Base-by-base conservation (phyloP, 495 filamentous ascomycete species). In the Penicillium pancosmium region DNA sequence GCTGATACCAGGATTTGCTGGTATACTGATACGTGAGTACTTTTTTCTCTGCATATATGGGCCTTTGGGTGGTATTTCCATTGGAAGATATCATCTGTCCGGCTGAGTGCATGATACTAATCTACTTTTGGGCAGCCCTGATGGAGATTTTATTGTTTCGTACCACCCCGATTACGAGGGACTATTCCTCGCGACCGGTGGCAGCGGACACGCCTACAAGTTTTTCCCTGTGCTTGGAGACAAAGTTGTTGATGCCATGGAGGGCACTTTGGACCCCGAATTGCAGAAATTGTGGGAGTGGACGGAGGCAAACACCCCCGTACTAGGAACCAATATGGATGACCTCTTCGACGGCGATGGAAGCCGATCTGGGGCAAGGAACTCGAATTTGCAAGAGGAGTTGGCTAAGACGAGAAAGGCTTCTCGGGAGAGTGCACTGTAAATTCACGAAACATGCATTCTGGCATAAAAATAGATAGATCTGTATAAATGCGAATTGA, bases 221-320 rank as follows among this genome's bases (percentile, higher is more conserved):
- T 96, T 96, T 70, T 72, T 96, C 70, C 92, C 92, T 2, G 86
- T 96, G 15, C 71, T 96, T 12, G 92, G 93, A 13, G 88, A 90
- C 53, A 86, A 86, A 67, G 80, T 96, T 44, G 86, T 87, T 12
- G 86, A 91, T 63, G 82, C 84, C 27, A 68, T 96, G 23, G 76
- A 83, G 68, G 78, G 83, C 2, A 72, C 71, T 7, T 77, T 84
- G 35, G 84, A 85, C 1, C 68, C 71, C 7, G 83, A 85, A 65
- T 82, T 92, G 54, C 66, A 64, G 25, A 68, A 79, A 18, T 82
- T 90, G 65, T 96, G 92, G 92, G 68, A 65, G 46, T 95, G 91
- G 91, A 57, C 60, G 9, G 60, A 59, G 25, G 19, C 50, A 13
- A 50, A 49, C 10, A 31, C 53, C 1, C 76, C 75, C 49, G 68